phyloP scores from a whole-genome alignment of 2,329 filamentous ascomycete species.

The Cordyceps cateniannulata region DNA sequence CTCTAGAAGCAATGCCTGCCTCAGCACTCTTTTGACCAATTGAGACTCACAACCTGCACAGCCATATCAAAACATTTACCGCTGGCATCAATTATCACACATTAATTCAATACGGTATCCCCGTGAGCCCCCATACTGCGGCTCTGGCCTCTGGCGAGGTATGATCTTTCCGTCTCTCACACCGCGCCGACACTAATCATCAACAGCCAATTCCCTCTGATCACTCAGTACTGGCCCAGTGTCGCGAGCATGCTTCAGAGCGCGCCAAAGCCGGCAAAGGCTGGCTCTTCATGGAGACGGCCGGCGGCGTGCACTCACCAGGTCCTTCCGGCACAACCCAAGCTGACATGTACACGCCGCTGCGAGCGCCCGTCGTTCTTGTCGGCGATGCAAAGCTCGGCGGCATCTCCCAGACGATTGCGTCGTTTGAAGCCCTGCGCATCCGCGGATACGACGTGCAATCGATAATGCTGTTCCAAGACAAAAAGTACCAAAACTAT shows the following conservation, averaged over 20 bases:
- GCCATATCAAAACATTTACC: slow-evolving; percentile 57
- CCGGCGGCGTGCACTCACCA: slow-evolving; percentile 75
- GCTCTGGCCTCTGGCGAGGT: slow-evolving; percentile 44
- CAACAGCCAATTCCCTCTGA: slow-evolving; percentile 43
- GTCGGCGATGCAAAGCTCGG: slow-evolving; percentile 71
- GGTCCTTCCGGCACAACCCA: slow-evolving; percentile 70
- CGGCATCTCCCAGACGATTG: slow-evolving; percentile 74
- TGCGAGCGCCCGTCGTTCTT: slow-evolving; percentile 67
- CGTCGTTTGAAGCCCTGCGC: slow-evolving; percentile 70
- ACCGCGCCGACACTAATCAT: slow-evolving; percentile 8
- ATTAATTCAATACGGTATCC: slow-evolving; percentile 65
- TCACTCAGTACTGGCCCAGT: slow-evolving; percentile 40
- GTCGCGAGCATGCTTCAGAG: slow-evolving; percentile 39
- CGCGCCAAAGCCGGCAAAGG: slow-evolving; percentile 38
- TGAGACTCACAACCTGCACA: slow-evolving; percentile 23
- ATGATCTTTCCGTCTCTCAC: slow-evolving; percentile 8
- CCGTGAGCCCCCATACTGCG: slow-evolving; percentile 73
- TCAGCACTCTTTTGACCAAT: neutral
- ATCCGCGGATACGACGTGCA: slow-evolving; percentile 75
- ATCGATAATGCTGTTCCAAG: slow-evolving; percentile 61
- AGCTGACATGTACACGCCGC: slow-evolving; percentile 67
- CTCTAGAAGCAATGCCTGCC: neutral
- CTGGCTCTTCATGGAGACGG: slow-evolving; percentile 72
- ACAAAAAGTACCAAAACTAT: slow-evolving; percentile 61
- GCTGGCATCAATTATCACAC: slow-evolving; percentile 43